Conservation (phyloP, 805 yeast species). For the Saturnispora ahearnii region DNA sequence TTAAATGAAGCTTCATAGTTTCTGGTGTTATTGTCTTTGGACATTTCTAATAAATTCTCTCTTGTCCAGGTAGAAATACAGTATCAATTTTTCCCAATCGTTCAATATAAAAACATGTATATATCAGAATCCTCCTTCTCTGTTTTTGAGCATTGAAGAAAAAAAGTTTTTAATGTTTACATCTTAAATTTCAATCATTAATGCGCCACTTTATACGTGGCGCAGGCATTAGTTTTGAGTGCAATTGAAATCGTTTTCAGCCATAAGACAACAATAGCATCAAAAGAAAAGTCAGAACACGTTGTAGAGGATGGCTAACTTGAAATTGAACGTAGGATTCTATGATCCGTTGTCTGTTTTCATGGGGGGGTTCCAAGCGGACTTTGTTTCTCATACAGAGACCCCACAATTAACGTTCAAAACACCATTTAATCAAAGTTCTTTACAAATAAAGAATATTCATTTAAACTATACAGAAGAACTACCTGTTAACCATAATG, state of each 20-base stretch:
- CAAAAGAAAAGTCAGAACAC: background rate
- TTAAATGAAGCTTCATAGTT: background rate
- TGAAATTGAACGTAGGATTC: conserved; percentile 39
- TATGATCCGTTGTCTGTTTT: conserved; percentile 68
- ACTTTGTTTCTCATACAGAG: conserved; percentile 34
- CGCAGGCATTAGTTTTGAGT: background rate
- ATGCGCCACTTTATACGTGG: background rate
- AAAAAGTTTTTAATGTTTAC: background rate
- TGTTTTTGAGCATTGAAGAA: background rate
- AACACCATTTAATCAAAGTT: conserved; percentile 31
- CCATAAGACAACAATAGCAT: background rate
- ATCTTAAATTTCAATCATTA: too few species aligned
- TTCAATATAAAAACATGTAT: background rate
- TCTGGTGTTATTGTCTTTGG: background rate
- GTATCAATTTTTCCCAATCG: background rate
- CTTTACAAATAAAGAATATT: conserved; percentile 54
- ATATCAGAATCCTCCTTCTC: background rate
- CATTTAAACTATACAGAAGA: conserved; percentile 51
- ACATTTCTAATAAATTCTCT: background rate
- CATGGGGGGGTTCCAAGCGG: conserved; percentile 32
- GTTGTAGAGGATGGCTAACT: background rate
- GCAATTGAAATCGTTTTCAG: background rate
- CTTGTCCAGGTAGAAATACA: background rate
- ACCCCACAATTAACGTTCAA: conserved; percentile 5
- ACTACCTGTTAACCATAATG: conserved; percentile 29